Conservation (phyloP, 2,329 filamentous ascomycete species). For the Pochonia chlamydosporia region DNA sequence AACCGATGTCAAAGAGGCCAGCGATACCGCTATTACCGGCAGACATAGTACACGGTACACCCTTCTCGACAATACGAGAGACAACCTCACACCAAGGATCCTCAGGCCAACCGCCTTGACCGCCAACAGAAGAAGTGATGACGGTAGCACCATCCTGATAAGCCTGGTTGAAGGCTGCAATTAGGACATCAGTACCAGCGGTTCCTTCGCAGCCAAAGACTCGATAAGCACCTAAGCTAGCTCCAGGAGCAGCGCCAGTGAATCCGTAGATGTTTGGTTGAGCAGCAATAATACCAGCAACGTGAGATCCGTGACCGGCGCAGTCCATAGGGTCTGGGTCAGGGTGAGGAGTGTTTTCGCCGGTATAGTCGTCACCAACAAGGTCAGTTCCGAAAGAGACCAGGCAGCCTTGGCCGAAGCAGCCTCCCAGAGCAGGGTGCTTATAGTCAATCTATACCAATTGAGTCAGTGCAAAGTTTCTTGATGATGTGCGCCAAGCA, state of each 20-base stretch:
- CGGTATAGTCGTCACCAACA: constrained; percentile 44
- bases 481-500: constrained; percentile 32
- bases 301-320: constrained; percentile 55
- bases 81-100: constrained; percentile 39
- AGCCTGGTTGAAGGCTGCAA: constrained; percentile 49
- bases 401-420: constrained; percentile 52
- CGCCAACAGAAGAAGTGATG: constrained; percentile 45
- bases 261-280: constrained; percentile 46
- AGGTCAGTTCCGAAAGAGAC: constrained; percentile 49
- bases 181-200: constrained; percentile 46
- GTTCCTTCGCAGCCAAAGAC: constrained; percentile 54
- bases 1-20: constrained; percentile 7
- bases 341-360: constrained; percentile 37
- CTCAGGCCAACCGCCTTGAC: constrained; percentile 39
- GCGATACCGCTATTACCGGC: constrained; percentile 21
- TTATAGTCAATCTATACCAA: constrained; percentile 47
- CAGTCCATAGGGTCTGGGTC: constrained; percentile 51
- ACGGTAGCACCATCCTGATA: constrained; percentile 49
- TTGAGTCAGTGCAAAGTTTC: too few species aligned
- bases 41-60: constrained; percentile 11
- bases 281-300: constrained; percentile 57
- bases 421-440: constrained; percentile 55
- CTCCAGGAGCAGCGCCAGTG: constrained; percentile 51
- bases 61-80: constrained; percentile 34
- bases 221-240: constrained; percentile 49